Evolutionary conservation across 2,329 filamentous ascomycete genomes (phyloP).

Genomic region (Myriosclerotinia scirpicola): DNA sequence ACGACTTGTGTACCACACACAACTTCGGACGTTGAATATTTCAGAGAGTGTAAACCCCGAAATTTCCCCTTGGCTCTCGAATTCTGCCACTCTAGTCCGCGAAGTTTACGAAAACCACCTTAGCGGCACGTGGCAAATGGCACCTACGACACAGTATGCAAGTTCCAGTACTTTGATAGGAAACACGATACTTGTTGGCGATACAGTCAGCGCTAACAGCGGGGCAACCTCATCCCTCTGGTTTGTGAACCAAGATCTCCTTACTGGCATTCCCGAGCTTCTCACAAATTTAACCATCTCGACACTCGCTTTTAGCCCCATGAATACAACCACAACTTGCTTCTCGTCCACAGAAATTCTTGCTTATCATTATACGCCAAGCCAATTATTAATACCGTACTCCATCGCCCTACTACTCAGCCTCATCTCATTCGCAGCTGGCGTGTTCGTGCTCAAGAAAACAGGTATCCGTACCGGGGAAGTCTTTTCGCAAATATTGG

Average conservation of each 20-base stretch:
- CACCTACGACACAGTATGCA: not conserved
- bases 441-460: not conserved
- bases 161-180: not conserved
- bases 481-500: slow-evolving; percentile 5
- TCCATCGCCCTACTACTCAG: not conserved
- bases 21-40: not conserved
- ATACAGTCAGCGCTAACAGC: not conserved
- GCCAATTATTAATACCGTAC: not conserved
- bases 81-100: not conserved
- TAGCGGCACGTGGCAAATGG: not conserved
- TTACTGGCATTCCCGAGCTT: slow-evolving; percentile 4
- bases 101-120: slow-evolving; percentile 11
- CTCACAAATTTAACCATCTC: not conserved
- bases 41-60: not conserved
- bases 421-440: not conserved
- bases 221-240: not conserved
- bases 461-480: not conserved
- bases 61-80: not conserved
- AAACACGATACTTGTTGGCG: not conserved
- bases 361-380: not conserved
- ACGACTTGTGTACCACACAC: not conserved
- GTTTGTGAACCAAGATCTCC: not conserved
- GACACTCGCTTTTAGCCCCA: not conserved
- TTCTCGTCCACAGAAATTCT: not conserved
- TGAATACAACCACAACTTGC: not conserved